These are phyloP conservation scores for Saturnispora silvae DNA, from an alignment of 805 yeast species.

Conservation along the genomic window DNA sequence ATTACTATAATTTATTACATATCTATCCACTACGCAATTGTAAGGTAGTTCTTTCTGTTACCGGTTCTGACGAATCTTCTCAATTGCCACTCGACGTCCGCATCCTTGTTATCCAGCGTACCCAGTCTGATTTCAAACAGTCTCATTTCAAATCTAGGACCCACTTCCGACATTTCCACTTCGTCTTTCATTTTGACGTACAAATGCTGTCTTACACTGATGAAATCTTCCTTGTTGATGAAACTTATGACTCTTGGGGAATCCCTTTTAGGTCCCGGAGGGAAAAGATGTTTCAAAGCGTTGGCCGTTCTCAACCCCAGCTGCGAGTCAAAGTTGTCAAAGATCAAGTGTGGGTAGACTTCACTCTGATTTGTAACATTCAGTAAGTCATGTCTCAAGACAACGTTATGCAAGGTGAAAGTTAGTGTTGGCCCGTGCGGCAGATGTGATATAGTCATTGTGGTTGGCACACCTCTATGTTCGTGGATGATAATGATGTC, in stretches of 20 bases:
- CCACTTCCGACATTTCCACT: conserved; percentile 91
- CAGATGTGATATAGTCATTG: conserved; percentile 83
- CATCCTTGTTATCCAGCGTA: conserved; percentile 88
- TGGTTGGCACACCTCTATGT: conserved; percentile 97
- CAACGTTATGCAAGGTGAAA: conserved; percentile 90
- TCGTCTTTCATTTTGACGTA: conserved; percentile 80
- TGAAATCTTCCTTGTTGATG: conserved; percentile 82
- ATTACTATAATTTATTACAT: not conserved
- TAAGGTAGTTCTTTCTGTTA: conserved; percentile 82
- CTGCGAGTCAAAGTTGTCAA: conserved; percentile 75
- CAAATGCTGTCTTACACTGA: conserved; percentile 90
- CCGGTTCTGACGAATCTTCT: conserved; percentile 93
- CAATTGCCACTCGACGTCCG: conserved; percentile 95
- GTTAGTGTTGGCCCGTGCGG: conserved; percentile 98
- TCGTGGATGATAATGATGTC: conserved; percentile 86
- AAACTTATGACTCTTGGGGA: conserved; percentile 88
- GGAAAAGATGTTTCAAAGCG: conserved; percentile 79
- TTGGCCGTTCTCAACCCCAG: conserved; percentile 77
- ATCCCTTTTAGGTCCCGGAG: conserved; percentile 93
- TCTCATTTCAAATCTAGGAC: conserved; percentile 98
- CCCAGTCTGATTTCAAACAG: conserved; percentile 82
- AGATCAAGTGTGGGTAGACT: conserved; percentile 86
- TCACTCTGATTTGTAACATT: conserved; percentile 83
- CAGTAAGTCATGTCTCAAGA: conserved; percentile 82
- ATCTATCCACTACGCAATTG: not conserved